phyloP scores from a whole-genome alignment of 2,329 filamentous ascomycete species.

The Nothophoma quercina region DNA sequence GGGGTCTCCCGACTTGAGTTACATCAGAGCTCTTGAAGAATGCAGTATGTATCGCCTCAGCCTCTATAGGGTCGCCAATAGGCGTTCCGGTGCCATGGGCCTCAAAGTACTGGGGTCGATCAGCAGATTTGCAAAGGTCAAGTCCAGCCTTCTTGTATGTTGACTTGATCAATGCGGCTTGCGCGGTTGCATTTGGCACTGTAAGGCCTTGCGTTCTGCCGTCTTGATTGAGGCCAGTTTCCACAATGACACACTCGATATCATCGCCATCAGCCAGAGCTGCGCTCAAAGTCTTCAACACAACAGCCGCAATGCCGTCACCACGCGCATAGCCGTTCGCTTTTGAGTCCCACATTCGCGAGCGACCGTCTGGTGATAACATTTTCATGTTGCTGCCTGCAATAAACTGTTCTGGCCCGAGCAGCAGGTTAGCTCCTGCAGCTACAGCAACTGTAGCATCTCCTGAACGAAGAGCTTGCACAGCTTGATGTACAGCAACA shows the following conservation, averaged over 20 bases:
- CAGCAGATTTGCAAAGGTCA: slow-evolving; percentile 24
- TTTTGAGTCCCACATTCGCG: slow-evolving; percentile 42
- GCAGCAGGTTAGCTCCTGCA: slow-evolving; percentile 19
- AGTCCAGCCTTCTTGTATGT: slow-evolving; percentile 51
- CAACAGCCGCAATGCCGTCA: slow-evolving; percentile 60
- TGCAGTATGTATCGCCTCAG: slow-evolving; percentile 25
- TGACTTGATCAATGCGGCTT: slow-evolving; percentile 38
- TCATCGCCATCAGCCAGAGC: slow-evolving; percentile 59
- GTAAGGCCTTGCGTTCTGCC: slow-evolving; percentile 52
- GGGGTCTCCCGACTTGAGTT: no score
- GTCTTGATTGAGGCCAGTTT: slow-evolving; percentile 49
- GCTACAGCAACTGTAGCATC: slow-evolving; percentile 27
- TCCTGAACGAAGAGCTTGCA: slow-evolving; percentile 18
- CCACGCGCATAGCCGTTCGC: slow-evolving; percentile 62
- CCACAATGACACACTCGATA: slow-evolving; percentile 52
- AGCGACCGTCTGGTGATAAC: slow-evolving; percentile 39
- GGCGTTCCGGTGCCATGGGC: slow-evolving; percentile 51
- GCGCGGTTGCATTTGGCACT: slow-evolving; percentile 55
- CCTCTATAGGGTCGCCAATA: slow-evolving; percentile 42
- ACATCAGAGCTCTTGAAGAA: slow-evolving; percentile 21
- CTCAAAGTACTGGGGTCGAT: slow-evolving; percentile 46
- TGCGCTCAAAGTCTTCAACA: slow-evolving; percentile 59
- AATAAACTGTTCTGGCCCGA: slow-evolving; percentile 29
- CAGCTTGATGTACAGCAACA: slow-evolving; percentile 37
- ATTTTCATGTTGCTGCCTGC: slow-evolving; percentile 38